Evolutionary conservation across 2,329 filamentous ascomycete species (phyloP).

Genomic region (Ceratocystis diversiconidia): DNA sequence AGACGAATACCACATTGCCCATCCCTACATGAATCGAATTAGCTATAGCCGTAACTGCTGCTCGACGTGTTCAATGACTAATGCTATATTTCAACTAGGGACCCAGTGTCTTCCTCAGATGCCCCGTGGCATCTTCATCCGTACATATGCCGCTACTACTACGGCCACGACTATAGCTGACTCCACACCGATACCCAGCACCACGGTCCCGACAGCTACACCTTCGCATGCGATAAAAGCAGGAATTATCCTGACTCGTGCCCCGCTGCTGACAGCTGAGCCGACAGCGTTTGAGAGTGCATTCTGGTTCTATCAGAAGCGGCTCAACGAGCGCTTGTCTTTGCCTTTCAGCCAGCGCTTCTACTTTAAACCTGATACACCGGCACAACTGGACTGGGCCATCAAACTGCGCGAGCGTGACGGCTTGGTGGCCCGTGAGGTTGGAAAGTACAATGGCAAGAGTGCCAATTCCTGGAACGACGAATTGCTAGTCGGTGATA

Average conservation of each 20-base stretch:
- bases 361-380: slow-evolving; percentile 87
- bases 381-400: slow-evolving; percentile 77
- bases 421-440: slow-evolving; percentile 64
- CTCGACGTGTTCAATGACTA: not conserved
- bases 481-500: slow-evolving; percentile 64
- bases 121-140: slow-evolving; percentile 7
- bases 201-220: slow-evolving; percentile 18
- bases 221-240: slow-evolving; percentile 37
- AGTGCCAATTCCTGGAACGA: slow-evolving; percentile 72
- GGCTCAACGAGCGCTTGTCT: slow-evolving; percentile 81
- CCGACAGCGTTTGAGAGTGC: slow-evolving; percentile 80
- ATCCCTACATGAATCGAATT: not conserved
- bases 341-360: slow-evolving; percentile 81
- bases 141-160: slow-evolving; percentile 24
- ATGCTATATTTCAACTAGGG: not conserved
- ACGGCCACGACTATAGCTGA: slow-evolving; percentile 19
- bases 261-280: slow-evolving; percentile 72
- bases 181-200: slow-evolving; percentile 19
- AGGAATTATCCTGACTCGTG: slow-evolving; percentile 73
- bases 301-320: slow-evolving; percentile 94
- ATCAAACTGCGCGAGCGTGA: slow-evolving; percentile 63
- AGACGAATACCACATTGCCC: not conserved
- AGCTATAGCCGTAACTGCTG: not conserved
- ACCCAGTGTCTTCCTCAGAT: slow-evolving; percentile 3
- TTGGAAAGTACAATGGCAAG: slow-evolving; percentile 67